These are phyloP conservation scores for Wallacemonas sp. DNA, from an alignment of 208 protist species.

Conservation along the genomic window DNA sequence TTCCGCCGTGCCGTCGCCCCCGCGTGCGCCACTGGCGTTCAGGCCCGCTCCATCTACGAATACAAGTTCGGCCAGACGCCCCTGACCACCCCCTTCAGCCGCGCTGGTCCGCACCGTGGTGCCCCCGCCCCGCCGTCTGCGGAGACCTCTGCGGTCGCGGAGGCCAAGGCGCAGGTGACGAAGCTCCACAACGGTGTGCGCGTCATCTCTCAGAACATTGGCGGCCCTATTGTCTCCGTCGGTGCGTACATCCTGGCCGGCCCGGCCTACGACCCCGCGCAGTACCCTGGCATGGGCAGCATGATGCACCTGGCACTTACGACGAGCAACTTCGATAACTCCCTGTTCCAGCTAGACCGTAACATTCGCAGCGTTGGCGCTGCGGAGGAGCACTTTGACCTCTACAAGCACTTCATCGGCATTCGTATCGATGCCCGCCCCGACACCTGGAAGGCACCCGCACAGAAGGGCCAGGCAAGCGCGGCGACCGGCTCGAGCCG, in stretches of 20 bases:
- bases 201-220: conserved; percentile 76
- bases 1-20: conserved; percentile 37
- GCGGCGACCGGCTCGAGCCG: background rate
- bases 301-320: conserved; percentile 82
- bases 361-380: conserved; percentile 78
- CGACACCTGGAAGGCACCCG: conserved; percentile 60
- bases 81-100: conserved; percentile 39
- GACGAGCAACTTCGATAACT: conserved; percentile 82
- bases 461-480: background rate
- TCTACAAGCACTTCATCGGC: conserved; percentile 83
- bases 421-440: conserved; percentile 67
- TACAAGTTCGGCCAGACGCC: conserved; percentile 79
- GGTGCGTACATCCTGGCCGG: conserved; percentile 84
- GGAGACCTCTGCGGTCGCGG: background rate
- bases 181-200: conserved; percentile 78
- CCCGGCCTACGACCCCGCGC: conserved; percentile 74
- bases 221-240: conserved; percentile 67
- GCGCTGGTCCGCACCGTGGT: background rate
- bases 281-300: conserved; percentile 57
- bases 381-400: conserved; percentile 69
- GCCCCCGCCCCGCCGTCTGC: background rate
- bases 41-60: conserved; percentile 60
- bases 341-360: conserved; percentile 82
- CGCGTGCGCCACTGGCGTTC: conserved; percentile 14
- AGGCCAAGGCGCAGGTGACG: conserved; percentile 59